These are phyloP conservation scores for Macrophomina tecta DNA, from an alignment of 2,329 filamentous ascomycete genomes.

Conservation along the genomic window DNA sequence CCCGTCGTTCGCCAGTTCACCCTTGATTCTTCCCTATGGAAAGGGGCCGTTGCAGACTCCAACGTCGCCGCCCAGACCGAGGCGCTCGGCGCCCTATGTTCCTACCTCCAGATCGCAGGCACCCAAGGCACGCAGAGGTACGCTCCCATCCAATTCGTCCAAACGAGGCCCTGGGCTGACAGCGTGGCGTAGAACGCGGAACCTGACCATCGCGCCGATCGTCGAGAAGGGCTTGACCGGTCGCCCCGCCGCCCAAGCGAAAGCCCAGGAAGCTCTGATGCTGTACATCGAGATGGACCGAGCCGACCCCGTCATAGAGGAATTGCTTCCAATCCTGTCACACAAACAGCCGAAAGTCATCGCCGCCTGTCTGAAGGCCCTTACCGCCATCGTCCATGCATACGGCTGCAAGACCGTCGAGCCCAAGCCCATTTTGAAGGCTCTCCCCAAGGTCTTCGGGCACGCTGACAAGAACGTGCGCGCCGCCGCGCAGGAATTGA, in stretches of 20 bases:
- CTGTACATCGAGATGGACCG: slow-evolving; percentile 90
- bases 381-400: slow-evolving; percentile 87
- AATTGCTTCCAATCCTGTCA: slow-evolving; percentile 79
- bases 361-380: slow-evolving; percentile 73
- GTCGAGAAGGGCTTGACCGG: slow-evolving; percentile 91
- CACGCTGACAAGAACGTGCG: slow-evolving; percentile 98
- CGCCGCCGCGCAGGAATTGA: slow-evolving; percentile 87
- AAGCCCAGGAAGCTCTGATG: slow-evolving; percentile 82
- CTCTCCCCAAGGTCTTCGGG: slow-evolving; percentile 86
- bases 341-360: slow-evolving; percentile 94
- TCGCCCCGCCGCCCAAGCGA: slow-evolving; percentile 85
- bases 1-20: slow-evolving; percentile 87
- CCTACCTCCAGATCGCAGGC: slow-evolving; percentile 91
- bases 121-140: slow-evolving; percentile 75
- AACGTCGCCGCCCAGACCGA: slow-evolving; percentile 98
- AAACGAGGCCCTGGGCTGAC: slow-evolving; percentile 21
- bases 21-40: slow-evolving; percentile 85
- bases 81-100: slow-evolving; percentile 83
- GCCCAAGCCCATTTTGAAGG: slow-evolving; percentile 88
- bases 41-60: slow-evolving; percentile 87
- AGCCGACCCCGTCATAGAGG: slow-evolving; percentile 84
- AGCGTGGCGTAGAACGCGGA: slow-evolving; percentile 66
- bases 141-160: slow-evolving; percentile 28
- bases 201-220: slow-evolving; percentile 75
- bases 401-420: slow-evolving; percentile 95